phyloP scores from a whole-genome alignment of 345 rosid genomes.

The Lepidium sativum region DNA sequence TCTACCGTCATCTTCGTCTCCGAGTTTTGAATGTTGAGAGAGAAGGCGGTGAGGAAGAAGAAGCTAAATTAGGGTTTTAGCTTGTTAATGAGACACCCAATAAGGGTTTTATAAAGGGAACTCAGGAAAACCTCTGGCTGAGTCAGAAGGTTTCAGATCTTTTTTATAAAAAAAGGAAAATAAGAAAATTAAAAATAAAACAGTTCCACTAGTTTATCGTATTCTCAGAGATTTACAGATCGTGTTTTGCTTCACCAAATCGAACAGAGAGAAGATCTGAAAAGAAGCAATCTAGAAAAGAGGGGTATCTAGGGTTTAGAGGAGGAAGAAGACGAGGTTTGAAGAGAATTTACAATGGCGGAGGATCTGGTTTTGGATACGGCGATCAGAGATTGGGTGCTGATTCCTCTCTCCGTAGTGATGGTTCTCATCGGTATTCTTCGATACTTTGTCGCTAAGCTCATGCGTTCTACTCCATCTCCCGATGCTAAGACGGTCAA shows the following conservation, averaged over 20 bases:
- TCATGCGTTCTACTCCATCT: conserved; percentile 72
- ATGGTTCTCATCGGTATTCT: conserved; percentile 97
- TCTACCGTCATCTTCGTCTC: conserved; percentile 28
- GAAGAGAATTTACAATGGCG: conserved; percentile 42
- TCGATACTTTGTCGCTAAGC: conserved; percentile 70
- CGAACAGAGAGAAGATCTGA: conserved; percentile 18
- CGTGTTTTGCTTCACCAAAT: conserved; percentile 16
- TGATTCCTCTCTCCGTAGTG: conserved; percentile 88
- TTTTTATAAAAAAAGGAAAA: not conserved
- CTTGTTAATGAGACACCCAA: not conserved
- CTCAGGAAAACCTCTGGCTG: not conserved
- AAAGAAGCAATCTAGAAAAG: not conserved
- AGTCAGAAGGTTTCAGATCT: not conserved
- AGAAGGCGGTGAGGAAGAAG: not conserved
- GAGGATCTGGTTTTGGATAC: conserved; percentile 95
- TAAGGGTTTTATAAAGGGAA: conserved; percentile 10
- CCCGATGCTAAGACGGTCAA: conserved; percentile 76
- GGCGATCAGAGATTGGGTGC: conserved; percentile 98
- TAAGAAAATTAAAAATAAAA: not conserved
- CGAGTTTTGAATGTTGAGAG: not conserved
- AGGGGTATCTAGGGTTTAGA: not conserved
- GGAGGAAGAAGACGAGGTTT: conserved; percentile 30
- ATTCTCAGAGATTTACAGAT: conserved; percentile 18
- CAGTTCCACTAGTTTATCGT: not conserved
- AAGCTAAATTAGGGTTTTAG: conserved; percentile 12